These are phyloP conservation scores for Peziza echinospora DNA, from an alignment of 495 filamentous ascomycete genomes.

Conservation along the genomic window DNA sequence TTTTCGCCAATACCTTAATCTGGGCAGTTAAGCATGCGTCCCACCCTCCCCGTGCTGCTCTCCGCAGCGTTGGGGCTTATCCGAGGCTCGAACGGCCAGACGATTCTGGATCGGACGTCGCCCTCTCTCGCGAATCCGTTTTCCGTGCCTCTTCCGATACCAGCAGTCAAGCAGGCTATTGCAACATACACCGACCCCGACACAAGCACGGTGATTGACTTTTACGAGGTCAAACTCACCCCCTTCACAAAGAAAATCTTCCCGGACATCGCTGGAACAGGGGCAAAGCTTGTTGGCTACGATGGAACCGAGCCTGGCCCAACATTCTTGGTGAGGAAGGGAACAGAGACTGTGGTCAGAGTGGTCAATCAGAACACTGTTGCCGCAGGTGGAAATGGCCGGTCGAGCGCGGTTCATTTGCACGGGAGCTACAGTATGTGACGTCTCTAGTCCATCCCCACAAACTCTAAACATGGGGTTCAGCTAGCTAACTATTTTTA, in stretches of 20 bases:
- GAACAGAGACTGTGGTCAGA: slow-evolving; percentile 29
- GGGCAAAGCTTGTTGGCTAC: slow-evolving; percentile 29
- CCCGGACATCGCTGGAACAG: slow-evolving; percentile 19
- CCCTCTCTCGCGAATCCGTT: not conserved
- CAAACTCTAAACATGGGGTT: not conserved
- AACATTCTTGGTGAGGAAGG: slow-evolving; percentile 26
- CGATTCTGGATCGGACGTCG: not conserved
- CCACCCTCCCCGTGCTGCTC: too few species aligned
- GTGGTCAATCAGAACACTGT: slow-evolving; percentile 28
- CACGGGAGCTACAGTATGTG: slow-evolving; percentile 28
- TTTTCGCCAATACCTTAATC: too few species aligned
- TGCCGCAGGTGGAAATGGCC: not conserved
- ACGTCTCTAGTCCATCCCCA: too few species aligned
- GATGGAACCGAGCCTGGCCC: slow-evolving; percentile 35
- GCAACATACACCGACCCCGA: slow-evolving; percentile 17
- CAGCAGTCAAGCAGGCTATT: not conserved
- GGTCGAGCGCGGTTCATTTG: slow-evolving; percentile 26
- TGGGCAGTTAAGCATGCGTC: too few species aligned
- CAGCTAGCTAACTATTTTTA: not conserved
- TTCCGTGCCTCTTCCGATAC: slow-evolving; percentile 1
- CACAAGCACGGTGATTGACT: slow-evolving; percentile 17
- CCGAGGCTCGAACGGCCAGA: too few species aligned
- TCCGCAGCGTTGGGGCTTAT: too few species aligned
- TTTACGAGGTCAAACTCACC: slow-evolving; percentile 30
- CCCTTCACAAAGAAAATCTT: slow-evolving; percentile 28